A percentile compares a stretch with the other conserved stretches of the same genome.
Evolutionary conservation across 2,329 filamentous ascomycete genomes (phyloP).

Genomic region (Trichoderma koningiopsis): DNA sequence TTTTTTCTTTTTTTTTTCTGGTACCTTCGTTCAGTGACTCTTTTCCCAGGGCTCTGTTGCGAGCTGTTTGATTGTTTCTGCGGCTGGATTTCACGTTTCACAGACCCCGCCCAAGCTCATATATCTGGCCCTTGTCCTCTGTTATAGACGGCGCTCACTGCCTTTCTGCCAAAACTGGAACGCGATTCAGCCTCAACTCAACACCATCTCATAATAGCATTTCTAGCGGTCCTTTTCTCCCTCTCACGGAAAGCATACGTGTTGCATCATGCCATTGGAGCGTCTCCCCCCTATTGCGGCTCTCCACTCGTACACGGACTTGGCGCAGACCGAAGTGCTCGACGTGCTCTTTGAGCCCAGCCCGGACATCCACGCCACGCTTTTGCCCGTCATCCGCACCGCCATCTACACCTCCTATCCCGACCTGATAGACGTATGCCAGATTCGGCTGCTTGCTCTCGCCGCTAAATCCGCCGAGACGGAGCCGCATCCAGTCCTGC

Average conservation of each 20-base stretch:
- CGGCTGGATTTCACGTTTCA: not conserved
- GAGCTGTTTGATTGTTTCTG: constrained; percentile 2
- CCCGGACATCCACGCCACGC: constrained; percentile 69
- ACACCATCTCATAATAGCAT: not conserved
- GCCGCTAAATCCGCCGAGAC: constrained; percentile 51
- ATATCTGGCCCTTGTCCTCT: not conserved
- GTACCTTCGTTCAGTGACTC: not conserved
- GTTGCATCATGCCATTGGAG: constrained; percentile 30
- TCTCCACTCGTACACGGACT: constrained; percentile 58
- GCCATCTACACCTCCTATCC: constrained; percentile 65
- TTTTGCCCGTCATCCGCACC: constrained; percentile 64
- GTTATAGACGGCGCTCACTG: not conserved
- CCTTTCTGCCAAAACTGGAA: not conserved
- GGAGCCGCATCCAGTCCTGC: constrained; percentile 57
- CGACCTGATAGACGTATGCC: constrained; percentile 68
- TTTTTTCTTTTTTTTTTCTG: constrained; percentile 1
- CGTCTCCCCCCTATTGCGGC: constrained; percentile 58
- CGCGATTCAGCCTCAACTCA: not conserved
- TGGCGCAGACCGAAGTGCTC: constrained; percentile 60
- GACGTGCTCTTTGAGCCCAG: constrained; percentile 87
- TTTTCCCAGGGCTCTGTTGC: not conserved
- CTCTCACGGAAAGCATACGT: not conserved
- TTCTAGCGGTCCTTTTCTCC: not conserved
- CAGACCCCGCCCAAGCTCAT: not conserved
- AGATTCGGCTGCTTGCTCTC: constrained; percentile 63